Base-by-base conservation (phyloP, 805 yeast species). In the Starmerella powellii region DNA sequence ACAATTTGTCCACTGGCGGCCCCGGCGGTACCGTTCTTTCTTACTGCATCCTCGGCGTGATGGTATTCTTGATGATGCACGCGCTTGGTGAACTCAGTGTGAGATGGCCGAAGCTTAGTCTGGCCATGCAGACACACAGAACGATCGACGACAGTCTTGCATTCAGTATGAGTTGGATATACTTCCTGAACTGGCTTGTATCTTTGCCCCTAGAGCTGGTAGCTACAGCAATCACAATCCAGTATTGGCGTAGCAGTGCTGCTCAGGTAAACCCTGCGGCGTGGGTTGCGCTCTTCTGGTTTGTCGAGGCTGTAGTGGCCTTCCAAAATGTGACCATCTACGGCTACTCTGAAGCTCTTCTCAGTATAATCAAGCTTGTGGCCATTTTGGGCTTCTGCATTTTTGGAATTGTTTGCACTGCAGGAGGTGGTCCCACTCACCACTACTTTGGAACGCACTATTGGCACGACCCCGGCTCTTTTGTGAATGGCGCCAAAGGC, bases 121-220 rank as follows among this genome's bases (percentile, higher is more conserved):
- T 76, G 55, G 72, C 75, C 39, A 68, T 73, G 43, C 77, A 71
- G 60, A 72, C 78, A 47, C 67, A 75, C 37, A 64, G 84, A 50
- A 70, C 78, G 50, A 65, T 78, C 31, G 84, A 78, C 48, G 78
- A 78, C 13, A 73, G 80, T 18, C 65, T 77, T 57, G 84, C 84
- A 1, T 79, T 79, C 55, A 75, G 84, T 37, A 73, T 77, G 57
- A 82, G 81, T 31, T 74, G 80, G 82, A 76, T 76, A 57, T 79
- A 79, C 55, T 73, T 73, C 44, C 58, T 78, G 49, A 80, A 75
- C 58, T 74, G 76, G 76, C 61, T 78, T 18, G 76, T 77, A 37
- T 68, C 76, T 19, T 63, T 78, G 42, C 85, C 86, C 0, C 63
- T 78, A 46, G 86, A 79, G 55, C 63, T 79, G 37, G 76, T 74